Percentiles rank a stretch among this genome's conserved stretches.
Conservation (phyloP, 192 early-diverging fungal genomes). For the Geranomyces michiganensis region DNA sequence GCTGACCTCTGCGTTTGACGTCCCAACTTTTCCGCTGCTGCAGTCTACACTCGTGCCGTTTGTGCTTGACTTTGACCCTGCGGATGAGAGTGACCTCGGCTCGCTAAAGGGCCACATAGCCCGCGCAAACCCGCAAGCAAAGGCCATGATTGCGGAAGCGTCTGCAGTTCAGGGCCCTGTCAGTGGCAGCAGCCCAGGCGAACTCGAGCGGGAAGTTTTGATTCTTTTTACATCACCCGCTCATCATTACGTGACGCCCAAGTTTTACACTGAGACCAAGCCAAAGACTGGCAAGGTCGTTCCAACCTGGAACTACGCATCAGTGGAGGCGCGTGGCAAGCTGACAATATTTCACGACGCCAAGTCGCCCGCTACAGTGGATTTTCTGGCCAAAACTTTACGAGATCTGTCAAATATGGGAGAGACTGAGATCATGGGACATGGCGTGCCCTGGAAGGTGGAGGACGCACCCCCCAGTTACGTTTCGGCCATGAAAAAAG, state of each 20-base stretch:
- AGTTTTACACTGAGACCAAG: background rate
- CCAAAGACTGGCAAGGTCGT: constrained; percentile 4
- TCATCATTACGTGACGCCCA: background rate
- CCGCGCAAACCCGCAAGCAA: constrained; percentile 6
- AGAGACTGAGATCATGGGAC: background rate
- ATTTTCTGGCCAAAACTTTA: background rate
- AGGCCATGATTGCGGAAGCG: background rate
- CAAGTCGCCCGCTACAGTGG: background rate
- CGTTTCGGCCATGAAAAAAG: background rate
- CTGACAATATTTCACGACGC: background rate
- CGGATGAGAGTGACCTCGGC: background rate
- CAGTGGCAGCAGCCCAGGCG: background rate
- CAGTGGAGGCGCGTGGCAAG: background rate
- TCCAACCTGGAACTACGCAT: constrained; percentile 1
- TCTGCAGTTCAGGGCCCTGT: background rate
- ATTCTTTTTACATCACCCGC: background rate
- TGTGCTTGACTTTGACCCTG: background rate
- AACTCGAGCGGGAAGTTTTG: background rate
- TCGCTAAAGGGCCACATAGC: background rate
- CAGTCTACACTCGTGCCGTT: background rate
- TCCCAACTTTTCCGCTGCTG: background rate
- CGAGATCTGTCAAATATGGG: background rate
- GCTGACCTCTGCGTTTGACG: background rate
- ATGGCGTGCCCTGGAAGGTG: background rate
- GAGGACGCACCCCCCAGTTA: background rate